Base-by-base conservation (phyloP, 2,329 filamentous ascomycete genomes). In the Mollisiaceae sp. region DNA sequence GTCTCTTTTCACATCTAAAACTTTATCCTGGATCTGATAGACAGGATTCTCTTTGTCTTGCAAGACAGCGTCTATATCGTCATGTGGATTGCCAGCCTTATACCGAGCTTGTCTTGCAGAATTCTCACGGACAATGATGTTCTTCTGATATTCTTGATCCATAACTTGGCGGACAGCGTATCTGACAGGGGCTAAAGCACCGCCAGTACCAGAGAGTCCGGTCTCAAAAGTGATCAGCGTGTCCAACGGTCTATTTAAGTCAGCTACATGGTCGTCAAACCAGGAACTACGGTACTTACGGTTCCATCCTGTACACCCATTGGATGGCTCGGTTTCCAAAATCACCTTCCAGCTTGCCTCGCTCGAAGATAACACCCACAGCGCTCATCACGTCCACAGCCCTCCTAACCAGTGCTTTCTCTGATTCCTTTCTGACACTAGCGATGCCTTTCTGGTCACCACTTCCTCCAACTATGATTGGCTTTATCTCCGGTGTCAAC, bases 241-340 rank as follows among this genome's bases (percentile, higher is more conserved):
- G 77, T 99, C 95, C n/a, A 99, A 83, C 0, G 87, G 82, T 63
- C 83, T 86, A 67, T 32, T 32, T 39, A 41, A 4, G 4, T 71
- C 64, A 72, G 59, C 41, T 20, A 20, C 15, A 6, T 12, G 18
- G 12, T 22, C 32, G 43, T 20, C 43, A 20, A 64, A 38, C 27
- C 32, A 43, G 3, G 38, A 20, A 15, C 20, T 20, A n/a, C n/a
- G 15, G 45, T 22, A 89, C 90, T 84, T 81, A 94, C 85, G 95
- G 95, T 75, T 98, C 94, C 92, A 99, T 94, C 61, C 95, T 88
- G 78, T 97, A 98, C 9, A 97, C 89, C 85, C 89, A 98, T 71
- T 88, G 84, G 20, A 83, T 80, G 39, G 87, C 85, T 63, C 83
- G 82, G 22, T 80, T 81, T 5, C 83, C 77, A 8, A 85, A 84